A percentile compares a stretch with the other conserved stretches of the same genome.
phyloP scores from a whole-genome alignment of 257 asterid species.

The Henckelia pumila region DNA sequence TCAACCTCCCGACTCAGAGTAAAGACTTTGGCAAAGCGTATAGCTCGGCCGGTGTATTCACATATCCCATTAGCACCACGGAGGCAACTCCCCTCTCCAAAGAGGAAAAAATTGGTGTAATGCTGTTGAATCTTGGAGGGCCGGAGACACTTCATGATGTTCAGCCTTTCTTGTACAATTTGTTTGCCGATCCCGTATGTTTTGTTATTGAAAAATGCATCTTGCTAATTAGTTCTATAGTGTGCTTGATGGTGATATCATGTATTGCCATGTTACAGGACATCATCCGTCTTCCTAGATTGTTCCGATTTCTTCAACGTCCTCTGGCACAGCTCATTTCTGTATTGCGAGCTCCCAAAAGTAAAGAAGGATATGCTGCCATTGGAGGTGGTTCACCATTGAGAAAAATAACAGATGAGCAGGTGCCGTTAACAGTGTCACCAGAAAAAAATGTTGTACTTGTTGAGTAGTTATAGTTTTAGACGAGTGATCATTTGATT shows the following conservation, averaged over 20 bases:
- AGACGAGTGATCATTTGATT: conserved; percentile 15
- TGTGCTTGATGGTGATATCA: conserved; percentile 12
- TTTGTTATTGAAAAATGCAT: conserved; percentile 1
- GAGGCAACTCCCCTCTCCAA: conserved; percentile 27
- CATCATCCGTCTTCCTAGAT: conserved; percentile 91
- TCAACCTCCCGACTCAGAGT: conserved; percentile 9
- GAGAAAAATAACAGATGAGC: conserved; percentile 85
- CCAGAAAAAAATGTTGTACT: no score
- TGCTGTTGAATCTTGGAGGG: not conserved
- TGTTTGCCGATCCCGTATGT: conserved; percentile 93
- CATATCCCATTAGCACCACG: conserved; percentile 34
- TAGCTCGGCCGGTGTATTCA: conserved; percentile 45
- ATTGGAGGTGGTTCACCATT: conserved; percentile 99
- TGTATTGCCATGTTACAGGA: conserved; percentile 48
- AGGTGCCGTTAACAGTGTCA: conserved; percentile 38
- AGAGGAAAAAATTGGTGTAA: conserved; percentile 35
- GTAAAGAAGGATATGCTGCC: conserved; percentile 96
- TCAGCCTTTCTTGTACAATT: conserved; percentile 85
- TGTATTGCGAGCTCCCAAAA: conserved; percentile 78
- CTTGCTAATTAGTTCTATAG: conserved; percentile 7
- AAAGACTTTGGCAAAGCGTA: conserved; percentile 21
- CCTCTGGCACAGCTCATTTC: conserved; percentile 93
- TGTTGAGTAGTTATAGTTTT: not conserved
- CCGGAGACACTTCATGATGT: conserved; percentile 69
- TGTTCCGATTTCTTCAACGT: conserved; percentile 81